Percentiles rank a stretch among this genome's conserved stretches.
These are phyloP conservation scores for Neurospora sp. DNA, from an alignment of 495 filamentous ascomycete species.

Conservation along the genomic window DNA sequence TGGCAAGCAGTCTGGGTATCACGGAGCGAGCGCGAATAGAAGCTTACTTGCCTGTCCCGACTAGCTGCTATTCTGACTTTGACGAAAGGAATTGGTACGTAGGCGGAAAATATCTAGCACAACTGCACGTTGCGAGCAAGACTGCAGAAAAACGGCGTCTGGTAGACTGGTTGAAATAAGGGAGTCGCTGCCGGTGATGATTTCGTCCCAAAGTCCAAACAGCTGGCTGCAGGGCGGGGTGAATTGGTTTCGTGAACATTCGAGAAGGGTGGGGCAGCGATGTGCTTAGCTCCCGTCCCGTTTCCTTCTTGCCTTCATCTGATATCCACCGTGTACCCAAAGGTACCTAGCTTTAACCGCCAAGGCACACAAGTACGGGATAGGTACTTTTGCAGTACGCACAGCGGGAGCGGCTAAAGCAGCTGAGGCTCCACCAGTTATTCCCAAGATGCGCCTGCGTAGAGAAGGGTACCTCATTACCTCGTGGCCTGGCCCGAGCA, in stretches of 20 bases:
- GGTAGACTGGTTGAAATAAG: neutral
- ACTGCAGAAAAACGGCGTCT: neutral
- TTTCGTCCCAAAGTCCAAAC: neutral
- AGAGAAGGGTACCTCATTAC: neutral
- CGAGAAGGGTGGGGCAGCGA: conserved; percentile 20
- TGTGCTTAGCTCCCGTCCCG: neutral
- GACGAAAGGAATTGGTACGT: neutral
- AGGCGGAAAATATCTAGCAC: neutral
- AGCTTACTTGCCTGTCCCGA: neutral
- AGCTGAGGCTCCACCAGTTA: neutral
- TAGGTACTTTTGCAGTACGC: neutral
- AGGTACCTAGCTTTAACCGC: neutral
- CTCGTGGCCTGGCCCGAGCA: neutral
- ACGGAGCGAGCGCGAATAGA: neutral
- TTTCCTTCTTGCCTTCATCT: neutral
- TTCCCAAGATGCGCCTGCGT: neutral
- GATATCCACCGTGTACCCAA: neutral
- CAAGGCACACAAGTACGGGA: neutral
- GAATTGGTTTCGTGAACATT: conserved; percentile 23
- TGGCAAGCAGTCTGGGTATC: neutral
- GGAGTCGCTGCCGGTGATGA: neutral
- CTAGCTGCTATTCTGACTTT: neutral
- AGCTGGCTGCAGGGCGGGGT: conserved; percentile 2
- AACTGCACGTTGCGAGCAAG: neutral
- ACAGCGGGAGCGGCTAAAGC: neutral